Conservation (phyloP, 352 stramenopile species). For the Globisporangium echinulatum region DNA sequence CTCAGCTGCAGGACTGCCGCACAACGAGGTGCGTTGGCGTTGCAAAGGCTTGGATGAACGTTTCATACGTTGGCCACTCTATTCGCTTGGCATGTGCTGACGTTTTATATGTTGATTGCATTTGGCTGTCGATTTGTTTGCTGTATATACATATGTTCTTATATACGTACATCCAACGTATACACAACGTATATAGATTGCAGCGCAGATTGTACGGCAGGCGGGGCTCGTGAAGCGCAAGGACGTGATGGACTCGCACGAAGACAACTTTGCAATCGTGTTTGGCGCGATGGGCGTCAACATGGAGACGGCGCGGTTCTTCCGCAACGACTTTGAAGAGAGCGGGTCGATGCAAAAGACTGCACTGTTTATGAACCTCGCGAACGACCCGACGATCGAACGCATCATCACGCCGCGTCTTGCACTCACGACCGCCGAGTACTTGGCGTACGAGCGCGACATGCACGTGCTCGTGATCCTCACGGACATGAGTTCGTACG, state of each 20-base stretch:
- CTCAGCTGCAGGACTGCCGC: constrained; percentile 96
- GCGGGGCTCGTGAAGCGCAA: constrained; percentile 98
- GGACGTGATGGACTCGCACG: constrained; percentile 96
- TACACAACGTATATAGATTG: constrained; percentile 65
- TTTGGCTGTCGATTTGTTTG: too few relatives aligned
- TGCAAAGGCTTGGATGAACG: not conserved
- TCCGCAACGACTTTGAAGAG: constrained; percentile 97
- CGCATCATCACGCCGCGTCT: constrained; percentile 99
- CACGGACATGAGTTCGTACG: constrained; percentile 99
- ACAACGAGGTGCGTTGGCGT: constrained; percentile 88
- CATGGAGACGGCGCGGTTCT: constrained; percentile 98
- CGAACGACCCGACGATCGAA: constrained; percentile 99
- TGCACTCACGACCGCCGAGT: constrained; percentile 98
- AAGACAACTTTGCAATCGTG: constrained; percentile 99
- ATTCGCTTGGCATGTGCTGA: too few relatives aligned
- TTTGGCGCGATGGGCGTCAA: constrained; percentile 99
- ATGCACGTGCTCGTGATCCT: constrained; percentile 99
- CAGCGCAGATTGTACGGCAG: constrained; percentile 98
- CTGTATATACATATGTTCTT: too few relatives aligned
- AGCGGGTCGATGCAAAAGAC: constrained; percentile 98
- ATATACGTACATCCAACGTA: not conserved
- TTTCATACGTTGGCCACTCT: not conserved
- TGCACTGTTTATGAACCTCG: constrained; percentile 98
- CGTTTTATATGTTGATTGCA: too few relatives aligned
- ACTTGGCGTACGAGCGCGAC: constrained; percentile 98